These are phyloP conservation scores for Bacidia gigantensis DNA, from an alignment of 495 filamentous ascomycete genomes.

Conservation along the genomic window DNA sequence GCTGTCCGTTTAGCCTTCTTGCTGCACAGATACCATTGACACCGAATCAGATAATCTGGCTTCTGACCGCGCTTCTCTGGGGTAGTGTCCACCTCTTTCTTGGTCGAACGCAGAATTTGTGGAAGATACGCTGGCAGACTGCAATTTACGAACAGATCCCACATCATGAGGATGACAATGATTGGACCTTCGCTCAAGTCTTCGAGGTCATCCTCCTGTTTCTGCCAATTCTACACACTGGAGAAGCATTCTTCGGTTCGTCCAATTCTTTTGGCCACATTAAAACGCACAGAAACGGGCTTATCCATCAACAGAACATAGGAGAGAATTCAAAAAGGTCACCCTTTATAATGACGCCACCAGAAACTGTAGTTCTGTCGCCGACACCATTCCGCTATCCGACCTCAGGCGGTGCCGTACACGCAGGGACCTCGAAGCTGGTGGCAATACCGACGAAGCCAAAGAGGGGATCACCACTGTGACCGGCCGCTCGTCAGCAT, in stretches of 20 bases:
- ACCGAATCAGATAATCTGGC: neutral
- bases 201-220: conserved; percentile 1
- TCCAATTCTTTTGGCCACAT: no score
- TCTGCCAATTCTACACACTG: neutral
- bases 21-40: neutral
- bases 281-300: no score
- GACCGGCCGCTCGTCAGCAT: no score
- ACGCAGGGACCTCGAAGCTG: no score
- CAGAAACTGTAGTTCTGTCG: no score
- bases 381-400: no score
- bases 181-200: conserved; percentile 5
- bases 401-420: no score
- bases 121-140: conserved; percentile 6
- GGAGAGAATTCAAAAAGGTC: no score
- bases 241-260: conserved; percentile 2
- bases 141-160: conserved; percentile 1
- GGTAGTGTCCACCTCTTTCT: conserved; percentile 4
- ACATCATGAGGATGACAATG: conserved; percentile 1
- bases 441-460: no score
- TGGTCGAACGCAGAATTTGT: conserved; percentile 1
- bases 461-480: no score
- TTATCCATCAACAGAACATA: no score
- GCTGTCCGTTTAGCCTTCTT: neutral
- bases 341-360: no score
- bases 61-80: conserved; percentile 1